Conservation (phyloP, 1,284 basidiomycete species). For the Sporisorium scitamineum region DNA sequence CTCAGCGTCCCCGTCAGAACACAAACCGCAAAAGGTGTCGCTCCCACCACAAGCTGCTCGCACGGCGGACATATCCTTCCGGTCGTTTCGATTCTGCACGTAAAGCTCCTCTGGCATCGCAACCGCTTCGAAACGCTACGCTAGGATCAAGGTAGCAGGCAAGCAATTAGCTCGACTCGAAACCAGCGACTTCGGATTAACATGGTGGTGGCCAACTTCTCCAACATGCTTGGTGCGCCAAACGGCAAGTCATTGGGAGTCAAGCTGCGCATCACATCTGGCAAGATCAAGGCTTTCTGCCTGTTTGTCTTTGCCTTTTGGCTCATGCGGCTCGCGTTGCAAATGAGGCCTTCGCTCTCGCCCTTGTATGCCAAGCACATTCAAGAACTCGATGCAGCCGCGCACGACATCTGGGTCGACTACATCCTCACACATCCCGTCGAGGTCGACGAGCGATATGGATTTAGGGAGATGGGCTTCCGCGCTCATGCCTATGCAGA, state of each 20-base stretch:
- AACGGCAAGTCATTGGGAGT: conserved; percentile 5
- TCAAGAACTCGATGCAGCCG: conserved; percentile 30
- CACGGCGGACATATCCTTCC: not conserved
- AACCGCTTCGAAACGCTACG: not conserved
- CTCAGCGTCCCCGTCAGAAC: too few relatives aligned
- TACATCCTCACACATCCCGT: conserved; percentile 41
- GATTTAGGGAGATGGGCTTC: conserved; percentile 49
- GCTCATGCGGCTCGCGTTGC: conserved; percentile 20
- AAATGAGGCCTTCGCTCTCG: conserved; percentile 33
- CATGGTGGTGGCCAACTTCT: conserved; percentile 22
- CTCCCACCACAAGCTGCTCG: not conserved
- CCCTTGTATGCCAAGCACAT: conserved; percentile 31
- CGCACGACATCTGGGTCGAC: conserved; percentile 41
- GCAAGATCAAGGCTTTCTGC: conserved; percentile 24
- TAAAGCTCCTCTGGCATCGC: not conserved
- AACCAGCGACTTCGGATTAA: not conserved
- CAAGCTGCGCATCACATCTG: conserved; percentile 6
- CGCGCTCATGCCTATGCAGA: conserved; percentile 41
- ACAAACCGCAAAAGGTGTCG: not conserved
- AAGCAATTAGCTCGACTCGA: not conserved
- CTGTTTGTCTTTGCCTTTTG: conserved; percentile 14
- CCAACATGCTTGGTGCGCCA: conserved; percentile 4
- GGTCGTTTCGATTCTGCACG: too few relatives aligned
- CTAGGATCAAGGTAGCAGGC: not conserved
- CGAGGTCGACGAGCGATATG: conserved; percentile 42